Evolutionary conservation across 176 grass and related monocot genomes (phyloP), one percentile per base, ranked within the genome.

Genomic region (Oryza australiensis): DNA sequence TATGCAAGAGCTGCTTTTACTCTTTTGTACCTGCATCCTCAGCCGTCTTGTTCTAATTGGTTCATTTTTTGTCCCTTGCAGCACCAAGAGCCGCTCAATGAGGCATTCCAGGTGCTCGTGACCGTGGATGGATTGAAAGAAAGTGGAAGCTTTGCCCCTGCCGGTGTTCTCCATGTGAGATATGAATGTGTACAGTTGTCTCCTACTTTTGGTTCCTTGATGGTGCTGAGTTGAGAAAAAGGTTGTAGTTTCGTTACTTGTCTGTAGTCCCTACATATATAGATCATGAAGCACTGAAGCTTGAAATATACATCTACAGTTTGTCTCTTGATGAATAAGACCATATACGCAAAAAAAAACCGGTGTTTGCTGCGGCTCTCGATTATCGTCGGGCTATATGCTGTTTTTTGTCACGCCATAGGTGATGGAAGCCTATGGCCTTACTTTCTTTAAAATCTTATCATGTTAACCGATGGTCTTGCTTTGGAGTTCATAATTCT

Each of bases 181-280:
- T 90, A 90, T 59, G 74, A 88, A 43, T 30, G 10, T 95, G 90
- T 92, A 92, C 90, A 92, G 93, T 72, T 86, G 81, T 87, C 46
- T 7, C 60, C 80, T 78, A 46, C 78, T 89, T 86, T 82, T 18
- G 37, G 76, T 70, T 43, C 20, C 29, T 29, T 57, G 48, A 32
- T 75, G 83, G 53, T 84, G 20, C 68, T 62, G 76, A 73, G 87
- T 46, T 80, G 26, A 69, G 71, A 23, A 34, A 84, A 85, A 85
- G 60, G 77, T 73, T 82, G 64, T 88, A 81, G 85, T 81, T 85
- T 75, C 73, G 30, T 86, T 90, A 77, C 76, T 77, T 62, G 35
- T 68, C 65, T 29, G 72, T 76, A 84, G 35, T 73, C 20, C 77
- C 80, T 70, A 64, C 42, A 55, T 74, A 79, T 83, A 79, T 83